Evolutionary conservation across 2,329 filamentous ascomycete genomes (phyloP), one percentile per base, ranked within the genome.

Genomic region (Penicillium psychrosexuale): DNA sequence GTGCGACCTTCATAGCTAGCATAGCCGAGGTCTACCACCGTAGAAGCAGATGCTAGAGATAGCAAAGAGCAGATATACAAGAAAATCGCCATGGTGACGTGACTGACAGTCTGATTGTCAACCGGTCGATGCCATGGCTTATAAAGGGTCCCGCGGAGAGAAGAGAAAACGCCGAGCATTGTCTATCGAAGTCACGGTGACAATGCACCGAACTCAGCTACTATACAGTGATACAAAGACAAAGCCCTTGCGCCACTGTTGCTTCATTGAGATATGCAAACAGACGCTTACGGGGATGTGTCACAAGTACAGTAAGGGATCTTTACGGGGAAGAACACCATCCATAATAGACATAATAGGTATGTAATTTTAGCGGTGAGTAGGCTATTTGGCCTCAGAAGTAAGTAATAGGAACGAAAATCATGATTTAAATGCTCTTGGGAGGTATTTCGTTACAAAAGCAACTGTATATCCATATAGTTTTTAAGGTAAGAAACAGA

Each of bases 11-110:
- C 71, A 66, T 91, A 91, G 27, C 77, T 81, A 30, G 85, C 81
- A 67, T 91, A 92, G 3, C 79, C 80, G 22, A 92, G 76, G 58
- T 89, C 77, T 13, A 91, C 84, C 3, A 77, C 60, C 9, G 66
- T 53, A 22, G 64, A 60, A 42, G 63, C 71, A 34, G 53, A 60
- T 4, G 53, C 60, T 19, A 65, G 43, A 3, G 58, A 49, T 8
- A 64, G 19, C n/a, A 64, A 53, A 5, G 56, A 47, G 12, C 63
- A 59, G 5, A 65, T 40, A 12, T 45, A 53, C n/a, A 61, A 51
- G 42, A 55, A 49, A 31, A 54, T 43, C 17, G 30, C 43, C 58
- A 64, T 64, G 34, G 22, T 47, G 38, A 47, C 46, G 22, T 47
- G 38, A 47, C 46, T 13, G 22, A 34, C 13, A 24, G 19, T 12